Conservation (phyloP, 805 yeast species). For the Starmerella apis region DNA sequence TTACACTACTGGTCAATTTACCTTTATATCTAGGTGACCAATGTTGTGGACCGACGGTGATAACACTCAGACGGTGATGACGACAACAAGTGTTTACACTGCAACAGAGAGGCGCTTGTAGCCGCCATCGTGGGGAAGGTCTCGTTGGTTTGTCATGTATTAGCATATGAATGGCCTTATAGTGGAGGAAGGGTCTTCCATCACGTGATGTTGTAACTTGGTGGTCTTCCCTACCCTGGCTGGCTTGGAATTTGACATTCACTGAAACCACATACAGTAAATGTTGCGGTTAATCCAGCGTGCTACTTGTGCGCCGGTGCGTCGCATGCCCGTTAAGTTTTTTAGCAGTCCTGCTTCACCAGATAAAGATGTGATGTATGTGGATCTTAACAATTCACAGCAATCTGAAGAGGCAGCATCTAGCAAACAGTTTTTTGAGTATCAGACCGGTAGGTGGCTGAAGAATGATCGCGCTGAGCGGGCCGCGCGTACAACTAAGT, state of each 20-base stretch:
- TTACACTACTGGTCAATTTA: neutral
- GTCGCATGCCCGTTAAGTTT: neutral
- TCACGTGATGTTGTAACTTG: no score
- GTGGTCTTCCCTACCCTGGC: no score
- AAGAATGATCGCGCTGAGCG: slow-evolving; percentile 66
- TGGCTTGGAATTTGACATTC: neutral
- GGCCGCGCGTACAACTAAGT: slow-evolving; percentile 63
- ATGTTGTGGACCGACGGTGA: neutral
- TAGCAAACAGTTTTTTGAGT: slow-evolving; percentile 53
- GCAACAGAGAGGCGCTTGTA: no score
- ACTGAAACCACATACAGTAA: neutral
- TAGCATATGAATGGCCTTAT: no score
- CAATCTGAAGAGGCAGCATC: slow-evolving; percentile 17
- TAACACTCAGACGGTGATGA: no score
- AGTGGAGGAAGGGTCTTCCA: no score
- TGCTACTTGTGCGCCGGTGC: neutral
- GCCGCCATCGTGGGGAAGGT: no score
- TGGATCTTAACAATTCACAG: slow-evolving; percentile 21
- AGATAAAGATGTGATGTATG: slow-evolving; percentile 17
- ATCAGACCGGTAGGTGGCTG: slow-evolving; percentile 94
- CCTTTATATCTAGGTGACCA: neutral
- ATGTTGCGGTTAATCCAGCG: slow-evolving; percentile 1
- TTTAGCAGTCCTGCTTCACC: slow-evolving; percentile 40
- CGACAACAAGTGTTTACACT: no score
- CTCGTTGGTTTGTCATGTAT: no score